Base-by-base conservation (phyloP, 2,329 filamentous ascomycete species). In the Ophiostoma novo-ulmi region DNA sequence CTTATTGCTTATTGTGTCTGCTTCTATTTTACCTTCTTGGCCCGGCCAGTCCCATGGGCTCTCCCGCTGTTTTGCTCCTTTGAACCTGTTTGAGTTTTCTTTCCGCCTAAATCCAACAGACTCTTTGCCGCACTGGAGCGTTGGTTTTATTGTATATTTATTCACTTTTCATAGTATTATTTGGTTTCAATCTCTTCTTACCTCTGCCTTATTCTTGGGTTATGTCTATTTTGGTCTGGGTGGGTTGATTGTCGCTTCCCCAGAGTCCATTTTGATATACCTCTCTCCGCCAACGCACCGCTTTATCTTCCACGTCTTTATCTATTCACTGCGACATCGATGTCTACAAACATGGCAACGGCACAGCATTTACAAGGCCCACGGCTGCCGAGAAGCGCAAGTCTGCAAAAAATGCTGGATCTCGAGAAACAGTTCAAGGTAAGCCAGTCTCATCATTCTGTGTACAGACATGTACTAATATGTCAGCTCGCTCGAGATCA, bases 381-480 rank as follows among this genome's bases (percentile, higher is more conserved):
- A 63, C 67, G 67, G 65, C 72, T 70, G 26, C 72, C 69, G 1
- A 64, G 58, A 35, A 79, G 80, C 73, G 82, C 82, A 76, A 86
- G 82, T 77, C 82, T 88, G 73, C 82, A 87, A 77, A 82, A 80
- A 72, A 88, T 88, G 86, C 80, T 88, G 67, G 85, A 88, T 74
- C 78, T 88, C 69, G 87, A 88, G 76, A 85, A 84, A 76, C 81
- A 81, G 76, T 82, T 81, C 77, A 87, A 86, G 84, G 87, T 88
- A 80, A 80, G 26, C 44, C 55, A 64, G 41, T 35, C 36, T 66
- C 26, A 22, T 17, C 44, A 35, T 36, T 48, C 14, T 17, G 52
- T 55, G 35, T 67, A 55, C 1, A 35, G 1, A 7, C 5, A 55
- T 14, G 8, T 17, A 63, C 58, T 63, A 2, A 58, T 63, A 20